phyloP scores from a whole-genome alignment of 163 green algal genomes.

The Chloromonas sp. region DNA sequence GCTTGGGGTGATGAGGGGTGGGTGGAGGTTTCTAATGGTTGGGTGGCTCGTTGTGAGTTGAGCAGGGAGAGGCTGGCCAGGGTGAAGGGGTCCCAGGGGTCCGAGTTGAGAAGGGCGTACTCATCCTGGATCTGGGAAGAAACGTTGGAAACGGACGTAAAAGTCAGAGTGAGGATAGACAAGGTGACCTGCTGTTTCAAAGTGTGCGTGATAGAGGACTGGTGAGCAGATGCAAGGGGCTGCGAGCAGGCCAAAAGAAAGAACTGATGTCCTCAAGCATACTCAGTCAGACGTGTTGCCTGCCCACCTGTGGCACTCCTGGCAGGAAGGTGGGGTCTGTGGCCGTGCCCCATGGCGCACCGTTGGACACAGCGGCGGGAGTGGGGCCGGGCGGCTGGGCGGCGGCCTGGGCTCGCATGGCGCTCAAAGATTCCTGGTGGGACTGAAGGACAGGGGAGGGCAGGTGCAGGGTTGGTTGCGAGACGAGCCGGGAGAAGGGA shows the following conservation, averaged over 20 bases:
- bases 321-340: conserved; percentile 13
- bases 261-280: background rate
- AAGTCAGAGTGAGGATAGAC: background rate
- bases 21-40: too few species aligned
- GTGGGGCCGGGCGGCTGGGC: background rate
- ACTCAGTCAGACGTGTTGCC: background rate
- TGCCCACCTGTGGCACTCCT: background rate
- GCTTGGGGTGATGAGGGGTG: too few species aligned
- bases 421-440: background rate
- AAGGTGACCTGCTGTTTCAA: background rate
- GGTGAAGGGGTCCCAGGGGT: conserved; percentile 24
- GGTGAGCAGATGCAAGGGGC: background rate
- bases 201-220: background rate
- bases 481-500: background rate
- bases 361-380: background rate
- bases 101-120: background rate
- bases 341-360: conserved; percentile 6
- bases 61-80: conserved; percentile 4
- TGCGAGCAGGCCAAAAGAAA: background rate
- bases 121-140: background rate
- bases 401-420: background rate
- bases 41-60: too few species aligned
- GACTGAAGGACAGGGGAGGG: background rate
- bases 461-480: background rate
- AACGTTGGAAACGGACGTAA: background rate